Evolutionary conservation across 2,329 filamentous ascomycete genomes (phyloP), one percentile per base, ranked within the genome.

Genomic region (Niveomyces coronatus): DNA sequence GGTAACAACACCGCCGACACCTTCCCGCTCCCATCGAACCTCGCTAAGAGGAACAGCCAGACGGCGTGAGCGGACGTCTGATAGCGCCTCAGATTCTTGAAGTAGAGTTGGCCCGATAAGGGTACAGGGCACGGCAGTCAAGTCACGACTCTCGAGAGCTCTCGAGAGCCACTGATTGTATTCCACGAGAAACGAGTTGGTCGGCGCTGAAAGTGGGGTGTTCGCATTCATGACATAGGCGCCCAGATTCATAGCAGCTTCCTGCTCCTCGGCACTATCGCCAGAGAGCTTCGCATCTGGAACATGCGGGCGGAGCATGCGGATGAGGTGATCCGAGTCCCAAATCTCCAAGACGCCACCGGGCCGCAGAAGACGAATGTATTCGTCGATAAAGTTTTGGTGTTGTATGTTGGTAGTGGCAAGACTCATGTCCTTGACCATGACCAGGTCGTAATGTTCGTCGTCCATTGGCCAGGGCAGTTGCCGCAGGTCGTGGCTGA

Each of bases 1-100:
- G 16, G 73, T 80, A 41, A 74, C 71, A 44, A 71, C 70, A 53
- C 70, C 77, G 49, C 70, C 78, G 44, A 75, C 74, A 37, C 76
- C 76, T 52, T 91, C 85, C 36, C 79, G 76, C 65, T 94, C 87
- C 87, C 87, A 94, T 34, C 84, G 77, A 31, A 91, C 70, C 54
- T 93, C 84, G 31, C 83, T 82, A 0, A 94, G 68, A 1, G 87
- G 88, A 18, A 95, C 81, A n/a, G 86, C 89, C 37, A 95, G 67
- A 23, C 89, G 78, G 29, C 83, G 79, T 41, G 75, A 82, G 37
- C 76, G 78, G 20, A 87, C 67, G 27, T 83, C 79, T 35, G 68
- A 69, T 8, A 95, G 66, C 1, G 63, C 63, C 31, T 88, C 84
- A 4, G 81, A 71, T 56, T 94, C 87, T 53, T 89, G 82, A n/a